Base-by-base conservation (phyloP, 208 protist genomes). In the Leishmania arabica region DNA sequence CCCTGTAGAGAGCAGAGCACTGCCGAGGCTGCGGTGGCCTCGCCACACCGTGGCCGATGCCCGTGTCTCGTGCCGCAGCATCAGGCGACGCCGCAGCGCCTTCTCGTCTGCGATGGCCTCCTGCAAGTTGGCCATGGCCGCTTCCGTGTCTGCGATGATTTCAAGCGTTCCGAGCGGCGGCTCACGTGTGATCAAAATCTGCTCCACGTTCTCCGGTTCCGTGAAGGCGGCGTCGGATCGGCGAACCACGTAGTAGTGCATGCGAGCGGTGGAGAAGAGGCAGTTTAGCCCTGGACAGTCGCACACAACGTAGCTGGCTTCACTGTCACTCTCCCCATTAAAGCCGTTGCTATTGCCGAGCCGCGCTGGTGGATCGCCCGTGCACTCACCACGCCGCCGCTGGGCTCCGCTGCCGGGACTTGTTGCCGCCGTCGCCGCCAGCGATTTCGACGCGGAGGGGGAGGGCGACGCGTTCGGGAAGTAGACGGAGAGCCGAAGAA, bases 51-150 rank as follows among this genome's bases (percentile, higher is more conserved):
- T 60, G 62, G 56, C 17, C 3, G 9, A 65, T n/a, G 75, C 17
- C 54, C 58, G 77, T 54, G 77, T 65, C 34, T 64, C 7, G 34
- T 49, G 34, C 49, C 51, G 64, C 45, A 80, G 53, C 9, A 15
- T 27, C 54, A 74, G 8, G 75, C 80, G 78, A n/a, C 88, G 84
- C 68, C 64, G 84, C 77, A 91, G 74, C 17, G 88, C 88, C 81
- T 92, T 95, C 69, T 95, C 85, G 51, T 92, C 86, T 7, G 94
- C 94, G 47, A 96, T 86, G 9, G 87, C 89, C 42, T 96, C 92
- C 81, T 96, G 92, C 75, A 97, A 77, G 17, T 84, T 76, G 19
- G 90, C 78, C 79, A 95, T 93, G n/a, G 89, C 85, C 24, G 69
- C 70, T 78, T 97, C 92, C 1, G 94, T 88, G 27, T 86, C 79